Evolutionary conservation across 2,329 filamentous ascomycete species (phyloP), one percentile per base, ranked within the genome.

Genomic region (Aspergillus novoparasiticus): DNA sequence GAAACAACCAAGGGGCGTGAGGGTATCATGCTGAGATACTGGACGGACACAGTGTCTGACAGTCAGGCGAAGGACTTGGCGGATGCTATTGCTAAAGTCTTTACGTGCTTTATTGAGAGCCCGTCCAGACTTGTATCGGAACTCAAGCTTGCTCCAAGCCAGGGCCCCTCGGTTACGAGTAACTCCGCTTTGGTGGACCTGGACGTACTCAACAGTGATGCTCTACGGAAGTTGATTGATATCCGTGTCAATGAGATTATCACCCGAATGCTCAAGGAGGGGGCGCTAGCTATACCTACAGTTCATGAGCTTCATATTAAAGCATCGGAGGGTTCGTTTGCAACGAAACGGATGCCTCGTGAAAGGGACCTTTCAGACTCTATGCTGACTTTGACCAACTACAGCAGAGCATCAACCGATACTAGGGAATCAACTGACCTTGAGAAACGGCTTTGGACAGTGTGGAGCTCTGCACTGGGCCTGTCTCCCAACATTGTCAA

Each of bases 11-110:
- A 73, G 21, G 72, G 72, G 4, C 66, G 70, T 21, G 75, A 79
- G 61, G 76, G 75, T 0, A 72, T 80, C 30, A 61, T 79, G 53
- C 67, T 81, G 43, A 72, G 76, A 59, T 80, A 80, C 67, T 79
- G 78, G 78, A 73, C 72, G 43, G 72, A 81, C 64, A 63, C 70
- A 64, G 64, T 81, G 62, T 77, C 77, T 61, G 72, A 79, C 64
- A 57, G 66, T 2, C 70, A 78, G 60, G 78, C 73, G 0, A 69
- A 76, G 14, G 58, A 60, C 8, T 63, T 79, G 10, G 71, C 74
- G 14, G 64, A 72, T 30, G 66, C 70, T 3, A 73, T 79, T 57
- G 72, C 75, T 10, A 68, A 69, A 32, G 70, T 77, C 1, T 74
- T 80, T 46, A 68, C 66, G 2, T 69, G 64, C 32, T 79, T 79